Conservation (phyloP, 768 basidiomycete genomes). For the Postia placenta region DNA sequence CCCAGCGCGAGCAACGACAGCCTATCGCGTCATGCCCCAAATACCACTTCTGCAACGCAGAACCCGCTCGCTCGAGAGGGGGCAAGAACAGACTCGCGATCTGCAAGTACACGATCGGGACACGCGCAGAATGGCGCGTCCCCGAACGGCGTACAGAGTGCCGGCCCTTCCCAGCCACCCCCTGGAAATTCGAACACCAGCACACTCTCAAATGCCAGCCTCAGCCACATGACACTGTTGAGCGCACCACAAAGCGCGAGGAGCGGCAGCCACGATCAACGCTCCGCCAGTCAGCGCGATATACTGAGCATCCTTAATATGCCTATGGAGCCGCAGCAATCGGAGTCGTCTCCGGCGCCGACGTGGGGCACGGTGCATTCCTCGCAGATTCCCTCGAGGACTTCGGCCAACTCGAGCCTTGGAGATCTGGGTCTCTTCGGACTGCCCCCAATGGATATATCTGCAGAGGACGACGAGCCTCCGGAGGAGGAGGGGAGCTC, state of each 20-base stretch:
- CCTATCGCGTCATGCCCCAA: too few species aligned
- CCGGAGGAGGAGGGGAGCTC: neutral
- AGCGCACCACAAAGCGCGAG: neutral
- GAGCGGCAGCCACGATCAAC: neutral
- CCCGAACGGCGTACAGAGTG: too few species aligned
- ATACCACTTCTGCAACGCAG: too few species aligned
- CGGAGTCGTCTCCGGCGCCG: slow-evolving; percentile 11
- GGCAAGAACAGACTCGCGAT: too few species aligned
- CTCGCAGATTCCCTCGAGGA: slow-evolving; percentile 1
- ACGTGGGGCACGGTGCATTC: slow-evolving; percentile 12
- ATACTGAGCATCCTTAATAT: slow-evolving; percentile 1
- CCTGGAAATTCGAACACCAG: slow-evolving; percentile 1
- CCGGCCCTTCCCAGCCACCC: neutral
- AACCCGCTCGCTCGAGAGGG: too few species aligned
- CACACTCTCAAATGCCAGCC: neutral
- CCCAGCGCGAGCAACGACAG: too few species aligned
- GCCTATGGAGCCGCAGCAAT: neutral
- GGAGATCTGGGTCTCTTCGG: slow-evolving; percentile 7
- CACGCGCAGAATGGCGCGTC: neutral
- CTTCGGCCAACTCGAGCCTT: slow-evolving; percentile 10
- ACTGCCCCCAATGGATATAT: slow-evolving; percentile 1
- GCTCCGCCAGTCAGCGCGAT: neutral
- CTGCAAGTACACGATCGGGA: too few species aligned
- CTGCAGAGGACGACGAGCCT: neutral
- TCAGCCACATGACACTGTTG: neutral